phyloP scores from a whole-genome alignment of 2,329 filamentous ascomycete genomes.

The Sphaerulina musiva region DNA sequence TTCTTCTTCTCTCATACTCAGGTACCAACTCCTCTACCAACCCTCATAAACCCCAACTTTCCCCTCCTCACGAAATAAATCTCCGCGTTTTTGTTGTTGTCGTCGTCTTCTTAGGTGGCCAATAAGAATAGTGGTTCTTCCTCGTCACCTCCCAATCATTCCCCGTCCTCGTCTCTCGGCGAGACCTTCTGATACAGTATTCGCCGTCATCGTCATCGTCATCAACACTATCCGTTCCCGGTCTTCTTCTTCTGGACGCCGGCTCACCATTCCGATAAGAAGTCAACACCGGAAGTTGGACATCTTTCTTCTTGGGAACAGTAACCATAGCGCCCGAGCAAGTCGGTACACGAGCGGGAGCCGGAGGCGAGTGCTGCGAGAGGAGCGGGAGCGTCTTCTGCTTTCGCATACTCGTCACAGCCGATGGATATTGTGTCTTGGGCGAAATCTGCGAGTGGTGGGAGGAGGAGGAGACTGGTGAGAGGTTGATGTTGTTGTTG shows the following conservation, averaged over 20 bases:
- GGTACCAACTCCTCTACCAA: no score
- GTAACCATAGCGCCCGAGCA: background rate
- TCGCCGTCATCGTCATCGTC: background rate
- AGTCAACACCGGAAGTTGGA: background rate
- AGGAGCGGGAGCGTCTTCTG: no score
- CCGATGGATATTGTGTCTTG: background rate
- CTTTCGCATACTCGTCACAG: background rate
- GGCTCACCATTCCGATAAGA: background rate
- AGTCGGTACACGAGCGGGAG: background rate
- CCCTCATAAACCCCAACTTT: no score
- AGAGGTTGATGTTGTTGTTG: background rate
- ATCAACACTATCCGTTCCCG: background rate
- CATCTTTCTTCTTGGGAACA: background rate
- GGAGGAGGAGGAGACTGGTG: background rate
- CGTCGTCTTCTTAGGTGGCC: background rate
- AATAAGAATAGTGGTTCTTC: slow-evolving; percentile 10
- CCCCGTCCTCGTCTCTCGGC: slow-evolving; percentile 1
- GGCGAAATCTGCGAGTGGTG: background rate
- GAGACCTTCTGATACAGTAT: slow-evolving; percentile 4
- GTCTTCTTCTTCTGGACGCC: background rate
- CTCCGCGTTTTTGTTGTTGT: no score
- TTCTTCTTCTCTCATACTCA: no score
- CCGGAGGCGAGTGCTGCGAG: background rate
- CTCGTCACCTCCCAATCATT: slow-evolving; percentile 5
- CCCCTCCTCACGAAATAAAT: no score